Evolutionary conservation across 257 asterid genomes (phyloP), one percentile per base, ranked within the genome.

Genomic region (Rauvolfia tetraphylla): DNA sequence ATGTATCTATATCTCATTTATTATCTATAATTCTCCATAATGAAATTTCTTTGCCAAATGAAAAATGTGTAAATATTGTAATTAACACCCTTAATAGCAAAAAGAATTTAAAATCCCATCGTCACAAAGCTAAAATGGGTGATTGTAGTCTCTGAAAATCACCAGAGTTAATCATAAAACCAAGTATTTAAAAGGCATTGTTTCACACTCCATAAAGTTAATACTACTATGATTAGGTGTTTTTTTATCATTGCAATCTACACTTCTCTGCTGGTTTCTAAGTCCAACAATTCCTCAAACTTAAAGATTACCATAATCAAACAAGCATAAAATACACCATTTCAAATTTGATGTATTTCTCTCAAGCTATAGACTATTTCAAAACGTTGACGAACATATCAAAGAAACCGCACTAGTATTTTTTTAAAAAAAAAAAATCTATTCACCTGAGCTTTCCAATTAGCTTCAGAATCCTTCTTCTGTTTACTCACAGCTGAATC

Each of bases 381-480:
- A 33, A 17, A 17, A 72, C 13, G 13, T 63, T 5, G 20, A 56
- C 3, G n/a, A 56, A n/a, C 33, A 1, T 44, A 44, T 44, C 1
- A 44, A 44, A 44, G 51, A 44, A 44, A 44, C 53, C 53, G 53
- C 53, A 46, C 0, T 46, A 46, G 10, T 44, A 6, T 6, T 44
- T 23, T 41, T n/a, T n/a, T n/a, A n/a, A 17, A 78, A 18, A 46
- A n/a, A 0, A 38, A 14, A 68, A 3, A 29, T 46, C 39, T 7
- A 18, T 41, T 67, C 48, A 92, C 98, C 93, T 89, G 93, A 49
- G 93, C 15, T 83, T 94, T 94, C 98, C 97, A 90, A 77, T 81
- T 89, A 17, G 94, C 95, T 86, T 92, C 98, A 62, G 98, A 93
- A 65, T 91, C 97, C 89, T 92, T 94, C 96, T 94, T 92, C 81